Conservation (phyloP, 176 grass and related monocot species). For the Tuctoria greenei region DNA sequence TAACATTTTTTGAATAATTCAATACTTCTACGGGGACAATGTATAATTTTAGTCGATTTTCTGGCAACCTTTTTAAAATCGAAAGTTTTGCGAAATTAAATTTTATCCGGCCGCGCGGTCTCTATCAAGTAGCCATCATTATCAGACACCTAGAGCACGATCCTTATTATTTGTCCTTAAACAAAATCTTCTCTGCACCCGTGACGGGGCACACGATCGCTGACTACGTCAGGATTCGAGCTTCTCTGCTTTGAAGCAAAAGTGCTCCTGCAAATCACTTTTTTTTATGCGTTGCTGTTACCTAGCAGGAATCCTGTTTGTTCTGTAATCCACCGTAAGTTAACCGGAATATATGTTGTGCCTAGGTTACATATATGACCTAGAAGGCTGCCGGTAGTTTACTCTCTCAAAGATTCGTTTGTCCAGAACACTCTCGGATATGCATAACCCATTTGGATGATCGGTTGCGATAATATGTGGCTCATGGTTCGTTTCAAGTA, state of each 20-base stretch:
- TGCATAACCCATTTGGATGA: background rate
- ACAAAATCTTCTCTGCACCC: conserved; percentile 18
- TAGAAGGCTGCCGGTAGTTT: background rate
- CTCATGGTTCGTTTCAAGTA: background rate
- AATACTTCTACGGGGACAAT: background rate
- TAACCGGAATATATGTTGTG: conserved; percentile 4
- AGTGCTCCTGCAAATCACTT: background rate
- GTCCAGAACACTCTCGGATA: conserved; percentile 11
- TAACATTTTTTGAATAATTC: background rate
- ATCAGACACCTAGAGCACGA: background rate
- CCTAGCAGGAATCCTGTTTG: conserved; percentile 22
- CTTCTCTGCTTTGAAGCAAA: conserved; percentile 9
- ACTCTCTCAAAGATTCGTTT: conserved; percentile 10
- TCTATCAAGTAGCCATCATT: conserved; percentile 1
- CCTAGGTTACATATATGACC: conserved; percentile 6
- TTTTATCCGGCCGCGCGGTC: background rate
- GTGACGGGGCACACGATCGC: conserved; percentile 3
- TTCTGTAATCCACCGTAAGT: background rate
- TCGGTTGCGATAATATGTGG: background rate
- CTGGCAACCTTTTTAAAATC: background rate
- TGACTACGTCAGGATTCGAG: background rate
- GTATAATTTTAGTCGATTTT: background rate
- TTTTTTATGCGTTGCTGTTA: background rate
- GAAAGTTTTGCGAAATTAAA: too few species aligned
- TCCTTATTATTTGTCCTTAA: background rate